Conservation (phyloP, 2,329 filamentous ascomycete genomes). For the Hymenoscyphus occultus region DNA sequence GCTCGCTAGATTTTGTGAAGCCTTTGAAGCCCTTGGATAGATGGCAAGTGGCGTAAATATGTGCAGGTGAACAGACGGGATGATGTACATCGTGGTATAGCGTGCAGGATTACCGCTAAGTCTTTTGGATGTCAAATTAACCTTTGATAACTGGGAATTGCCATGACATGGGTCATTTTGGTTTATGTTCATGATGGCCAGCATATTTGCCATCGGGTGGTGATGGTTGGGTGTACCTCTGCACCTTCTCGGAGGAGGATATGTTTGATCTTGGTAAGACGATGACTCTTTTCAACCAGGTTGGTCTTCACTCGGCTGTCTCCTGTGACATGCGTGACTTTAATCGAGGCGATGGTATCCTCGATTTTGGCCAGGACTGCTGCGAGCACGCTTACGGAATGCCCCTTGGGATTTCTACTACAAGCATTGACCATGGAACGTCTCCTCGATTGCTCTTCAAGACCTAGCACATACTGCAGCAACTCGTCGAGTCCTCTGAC, state of each 20-base stretch:
- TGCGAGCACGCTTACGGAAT: constrained; percentile 16
- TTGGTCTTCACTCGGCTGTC: constrained; percentile 6
- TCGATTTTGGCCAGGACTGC: constrained; percentile 15
- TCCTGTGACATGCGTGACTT: constrained; percentile 7
- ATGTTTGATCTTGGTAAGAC: constrained; percentile 21
- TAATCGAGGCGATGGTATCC: constrained; percentile 10
- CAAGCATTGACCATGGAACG: constrained; percentile 26
- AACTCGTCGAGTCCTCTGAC: constrained; percentile 24
- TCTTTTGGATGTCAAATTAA: not conserved
- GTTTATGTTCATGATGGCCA: constrained; percentile 11
- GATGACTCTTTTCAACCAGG: constrained; percentile 14
- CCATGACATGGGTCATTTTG: not conserved
- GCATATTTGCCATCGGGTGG: constrained; percentile 22
- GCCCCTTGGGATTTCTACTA: constrained; percentile 15
- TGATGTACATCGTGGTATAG: not conserved
- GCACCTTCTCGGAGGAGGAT: constrained; percentile 18
- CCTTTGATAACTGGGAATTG: not conserved
- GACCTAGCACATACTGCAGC: constrained; percentile 21
- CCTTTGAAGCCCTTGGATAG: not conserved
- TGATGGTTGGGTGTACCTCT: constrained; percentile 19
- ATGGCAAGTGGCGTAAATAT: not conserved
- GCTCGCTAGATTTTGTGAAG: not conserved
- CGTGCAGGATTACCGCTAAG: not conserved
- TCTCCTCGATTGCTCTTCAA: constrained; percentile 21
- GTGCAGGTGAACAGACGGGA: not conserved